Evolutionary conservation across 768 basidiomycete genomes (phyloP).

Genomic region (Mycena alexandri): DNA sequence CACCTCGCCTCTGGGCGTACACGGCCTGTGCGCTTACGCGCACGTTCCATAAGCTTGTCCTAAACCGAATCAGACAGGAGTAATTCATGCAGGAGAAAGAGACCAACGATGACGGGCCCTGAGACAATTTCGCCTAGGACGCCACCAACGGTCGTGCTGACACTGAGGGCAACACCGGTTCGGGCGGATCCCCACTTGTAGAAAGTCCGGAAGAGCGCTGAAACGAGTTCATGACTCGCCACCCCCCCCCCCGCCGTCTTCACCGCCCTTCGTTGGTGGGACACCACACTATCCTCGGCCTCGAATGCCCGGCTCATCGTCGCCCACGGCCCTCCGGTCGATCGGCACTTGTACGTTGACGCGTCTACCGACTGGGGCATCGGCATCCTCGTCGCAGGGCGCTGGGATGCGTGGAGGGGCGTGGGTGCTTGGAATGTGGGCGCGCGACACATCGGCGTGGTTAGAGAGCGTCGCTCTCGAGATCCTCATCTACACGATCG

Average conservation of each 20-base stretch:
- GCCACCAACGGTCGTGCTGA: slow-evolving; percentile 37
- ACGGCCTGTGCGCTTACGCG: slow-evolving; percentile 27
- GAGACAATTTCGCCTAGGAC: slow-evolving; percentile 38
- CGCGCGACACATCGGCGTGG: slow-evolving; percentile 44
- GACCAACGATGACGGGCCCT: slow-evolving; percentile 37
- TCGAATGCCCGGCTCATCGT: neutral
- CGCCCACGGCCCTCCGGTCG: neutral
- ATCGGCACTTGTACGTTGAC: slow-evolving; percentile 27
- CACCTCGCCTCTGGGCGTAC: slow-evolving; percentile 34
- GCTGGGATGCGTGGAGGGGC: slow-evolving; percentile 39
- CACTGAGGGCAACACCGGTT: slow-evolving; percentile 36
- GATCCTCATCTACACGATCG: slow-evolving; percentile 18
- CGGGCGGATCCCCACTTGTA: slow-evolving; percentile 37
- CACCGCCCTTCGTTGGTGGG: slow-evolving; percentile 8
- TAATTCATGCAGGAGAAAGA: neutral
- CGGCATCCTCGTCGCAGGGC: slow-evolving; percentile 35
- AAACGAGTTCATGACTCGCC: slow-evolving; percentile 40
- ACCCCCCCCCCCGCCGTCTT: neutral
- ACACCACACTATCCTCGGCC: neutral
- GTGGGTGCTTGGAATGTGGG: slow-evolving; percentile 28
- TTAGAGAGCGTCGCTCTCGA: slow-evolving; percentile 35
- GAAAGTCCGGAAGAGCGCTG: slow-evolving; percentile 34
- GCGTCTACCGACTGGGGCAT: slow-evolving; percentile 46
- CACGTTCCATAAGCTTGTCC: slow-evolving; percentile 37
- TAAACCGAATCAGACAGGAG: neutral